Base-by-base conservation (phyloP, 2,329 filamentous ascomycete species). In the Annulohypoxylon truncatum region DNA sequence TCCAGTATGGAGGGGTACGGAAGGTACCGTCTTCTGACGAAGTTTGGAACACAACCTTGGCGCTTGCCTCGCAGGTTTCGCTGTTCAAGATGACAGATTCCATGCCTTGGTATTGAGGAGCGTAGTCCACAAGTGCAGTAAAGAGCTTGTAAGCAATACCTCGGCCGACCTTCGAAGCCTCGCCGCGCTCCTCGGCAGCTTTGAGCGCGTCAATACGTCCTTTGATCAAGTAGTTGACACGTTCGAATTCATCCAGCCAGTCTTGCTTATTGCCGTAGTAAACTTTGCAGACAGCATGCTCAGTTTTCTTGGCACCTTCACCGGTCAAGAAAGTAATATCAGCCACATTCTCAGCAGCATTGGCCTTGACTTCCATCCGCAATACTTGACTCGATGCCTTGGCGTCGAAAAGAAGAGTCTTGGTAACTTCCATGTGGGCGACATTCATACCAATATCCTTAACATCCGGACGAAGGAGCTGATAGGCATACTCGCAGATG, bases 111-210 rank as follows among this genome's bases (percentile, higher is more conserved):
- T 86, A 90, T 35, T 80, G 80, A 7, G 74, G 76, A 13, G 82
- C 79, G 67, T 89, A 90, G 71, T 88, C 85, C 4, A 89, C 87
- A 0, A 89, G 77, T 42, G 84, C 82, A 9, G 77, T 72, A 71
- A 88, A 87, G 0, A 88, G 84, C 80, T 94, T 94, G 84, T 96
- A 96, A 12, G 90, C 90, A 81, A 94, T 87, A 31, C 90, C 90
- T 24, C 90, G 88, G 52, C 90, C 87, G 67, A 94, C 86, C 79
- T 92, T 91, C 76, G 91, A 90, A 26, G 90, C 90, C 60, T 86
- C 85, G 38, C 91, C 91, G 31, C 82, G 84, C 72, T 86, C 80
- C 59, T 91, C 89, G 64, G 88, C 90, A 67, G 86, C 80, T 71
- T 84, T 80, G 2, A 90, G 83, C 24, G 82, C 79, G 18, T 89